phyloP scores from a whole-genome alignment of 2,329 filamentous ascomycete species.

The Tolypocladium nubicola region DNA sequence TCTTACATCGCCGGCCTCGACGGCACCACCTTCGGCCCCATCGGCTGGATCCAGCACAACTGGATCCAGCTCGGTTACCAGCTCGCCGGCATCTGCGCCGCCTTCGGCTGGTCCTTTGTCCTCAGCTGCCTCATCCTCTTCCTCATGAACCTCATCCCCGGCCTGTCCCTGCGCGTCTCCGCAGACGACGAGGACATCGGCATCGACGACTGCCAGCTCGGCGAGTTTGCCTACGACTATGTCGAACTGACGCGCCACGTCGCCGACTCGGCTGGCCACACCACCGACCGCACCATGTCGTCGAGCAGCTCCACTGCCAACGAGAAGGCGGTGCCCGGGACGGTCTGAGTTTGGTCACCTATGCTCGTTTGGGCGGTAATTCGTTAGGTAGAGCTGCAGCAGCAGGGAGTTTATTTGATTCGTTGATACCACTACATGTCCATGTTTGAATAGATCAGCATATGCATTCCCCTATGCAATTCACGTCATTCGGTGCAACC shows the following conservation, averaged over 20 bases:
- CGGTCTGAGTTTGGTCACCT: background rate
- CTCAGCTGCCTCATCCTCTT: conserved; percentile 61
- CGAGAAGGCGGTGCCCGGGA: conserved; percentile 14
- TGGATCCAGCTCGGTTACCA: conserved; percentile 63
- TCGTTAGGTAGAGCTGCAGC: background rate
- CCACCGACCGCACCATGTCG: conserved; percentile 5
- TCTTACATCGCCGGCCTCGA: conserved; percentile 66
- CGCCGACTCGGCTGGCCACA: conserved; percentile 20
- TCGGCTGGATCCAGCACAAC: conserved; percentile 63
- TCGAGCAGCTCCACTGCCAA: conserved; percentile 15
- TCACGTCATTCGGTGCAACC: background rate
- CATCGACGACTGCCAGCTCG: conserved; percentile 64
- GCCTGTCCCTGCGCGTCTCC: conserved; percentile 56
- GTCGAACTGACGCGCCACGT: conserved; percentile 62
- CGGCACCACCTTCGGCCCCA: conserved; percentile 45
- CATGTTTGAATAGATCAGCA: background rate
- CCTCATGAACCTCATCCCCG: conserved; percentile 59
- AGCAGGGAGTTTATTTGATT: background rate
- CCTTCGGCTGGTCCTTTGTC: conserved; percentile 55
- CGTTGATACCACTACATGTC: background rate
- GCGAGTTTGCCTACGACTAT: conserved; percentile 78
- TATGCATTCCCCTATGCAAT: background rate
- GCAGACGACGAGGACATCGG: conserved; percentile 60
- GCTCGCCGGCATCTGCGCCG: conserved; percentile 55
- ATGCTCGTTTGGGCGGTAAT: background rate